phyloP scores from a whole-genome alignment of 139 green algal genomes.

The Volvox africanus region DNA sequence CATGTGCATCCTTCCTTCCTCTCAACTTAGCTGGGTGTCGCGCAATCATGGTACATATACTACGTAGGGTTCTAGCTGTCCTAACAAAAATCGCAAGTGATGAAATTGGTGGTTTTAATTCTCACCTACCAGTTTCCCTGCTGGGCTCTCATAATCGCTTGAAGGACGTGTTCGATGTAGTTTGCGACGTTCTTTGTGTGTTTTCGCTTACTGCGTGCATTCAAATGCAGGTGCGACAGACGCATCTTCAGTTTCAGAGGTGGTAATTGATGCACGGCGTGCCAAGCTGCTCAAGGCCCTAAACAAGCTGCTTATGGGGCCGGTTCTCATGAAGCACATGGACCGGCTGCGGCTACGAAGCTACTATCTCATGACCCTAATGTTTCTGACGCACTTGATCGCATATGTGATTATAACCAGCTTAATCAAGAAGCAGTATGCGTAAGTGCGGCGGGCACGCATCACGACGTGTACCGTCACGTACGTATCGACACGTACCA shows the following conservation, averaged over 20 bases:
- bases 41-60: too few species aligned
- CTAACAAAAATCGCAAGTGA: too few species aligned
- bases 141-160: too few species aligned
- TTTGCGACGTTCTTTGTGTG: too few species aligned
- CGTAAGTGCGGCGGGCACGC: neutral
- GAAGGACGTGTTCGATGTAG: too few species aligned
- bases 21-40: too few species aligned
- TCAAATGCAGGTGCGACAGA: slow-evolving; percentile 1
- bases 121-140: too few species aligned
- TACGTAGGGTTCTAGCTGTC: too few species aligned
- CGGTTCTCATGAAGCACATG: neutral
- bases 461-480: too few species aligned
- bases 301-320: slow-evolving; percentile 15
- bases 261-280: slow-evolving; percentile 33
- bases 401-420: slow-evolving; percentile 18
- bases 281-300: slow-evolving; percentile 27
- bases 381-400: slow-evolving; percentile 36
- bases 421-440: neutral
- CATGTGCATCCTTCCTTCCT: too few species aligned
- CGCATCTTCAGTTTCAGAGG: neutral
- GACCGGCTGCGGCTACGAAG: slow-evolving; percentile 6
- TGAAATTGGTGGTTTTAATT: too few species aligned
- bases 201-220: neutral
- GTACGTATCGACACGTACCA: too few species aligned
- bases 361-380: neutral